Evolutionary conservation across 331 rosid species (phyloP), one percentile per base, ranked within the genome.

Genomic region (Quercus lobata): DNA sequence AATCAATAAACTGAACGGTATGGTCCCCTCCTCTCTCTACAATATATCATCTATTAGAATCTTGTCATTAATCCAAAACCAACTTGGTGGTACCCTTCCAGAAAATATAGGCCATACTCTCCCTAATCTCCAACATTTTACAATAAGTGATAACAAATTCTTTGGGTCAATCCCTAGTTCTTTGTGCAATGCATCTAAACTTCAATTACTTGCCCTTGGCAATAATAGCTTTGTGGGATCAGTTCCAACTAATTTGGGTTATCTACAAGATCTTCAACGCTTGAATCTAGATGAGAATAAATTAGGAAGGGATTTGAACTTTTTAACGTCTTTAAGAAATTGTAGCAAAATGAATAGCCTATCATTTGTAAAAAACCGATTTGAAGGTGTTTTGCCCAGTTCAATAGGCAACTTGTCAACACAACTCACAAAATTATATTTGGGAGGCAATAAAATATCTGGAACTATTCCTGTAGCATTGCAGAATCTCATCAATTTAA

Each of bases 121-220:
- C 56, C 92, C 89, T 4, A 56, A 83, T 14, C 81, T 87, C 74
- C 5, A 6, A 60, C 0, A 0, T 0, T 65, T 90, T 60, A 0
- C 0, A 0, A 2, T 78, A n/a, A 44, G 18, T 2, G 0, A 0
- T 0, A 88, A 83, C 62, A 14, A n/a, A 1, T 82, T 88, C 9
- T 54, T 2, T 2, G 88, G 92, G 27, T 55, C 53, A 6, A 44
- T 90, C 25, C 88, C 90, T 0, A 10, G 37, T 72, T 61, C 86
- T 1, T 71, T 85, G 22, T 82, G 86, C 62, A 91, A 83, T 37
- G 75, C 87, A 22, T 79, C 91, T 7, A 60, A 60, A 0, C 83
- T 86, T 16, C 0, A 0, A 0, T 0, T 0, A 0, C 19, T 16
- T 16, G 0, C 0, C 4, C 4, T 5, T 5, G 0, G 0, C 0